Conservation (phyloP, 129 eudicot genomes). For the Lactuca sativa region DNA sequence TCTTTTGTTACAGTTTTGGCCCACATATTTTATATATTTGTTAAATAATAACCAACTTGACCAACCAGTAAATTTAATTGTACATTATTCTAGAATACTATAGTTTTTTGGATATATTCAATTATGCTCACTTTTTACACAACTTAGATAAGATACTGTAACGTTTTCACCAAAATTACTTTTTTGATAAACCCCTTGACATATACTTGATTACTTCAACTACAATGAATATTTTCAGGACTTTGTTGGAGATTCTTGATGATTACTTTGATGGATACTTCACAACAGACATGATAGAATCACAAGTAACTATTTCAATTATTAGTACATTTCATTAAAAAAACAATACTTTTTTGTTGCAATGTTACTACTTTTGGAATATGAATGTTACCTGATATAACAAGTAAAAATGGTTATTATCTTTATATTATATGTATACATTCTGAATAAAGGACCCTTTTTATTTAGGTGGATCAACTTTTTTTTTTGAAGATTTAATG, state of each 20-base stretch:
- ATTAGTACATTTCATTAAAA: background rate
- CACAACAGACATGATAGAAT: conserved; percentile 91
- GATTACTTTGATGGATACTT: conserved; percentile 84
- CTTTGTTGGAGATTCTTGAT: conserved; percentile 89
- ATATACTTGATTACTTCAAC: conserved; percentile 18
- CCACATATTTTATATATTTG: no score
- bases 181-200: background rate
- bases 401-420: background rate
- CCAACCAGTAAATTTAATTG: no score
- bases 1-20: no score
- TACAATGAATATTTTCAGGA: conserved; percentile 51
- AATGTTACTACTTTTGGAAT: background rate
- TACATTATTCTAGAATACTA: no score
- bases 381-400: background rate
- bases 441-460: conserved; percentile 7
- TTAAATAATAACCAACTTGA: no score
- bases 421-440: conserved; percentile 12
- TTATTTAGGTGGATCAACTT: conserved; percentile 81
- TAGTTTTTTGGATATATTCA: background rate
- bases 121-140: background rate
- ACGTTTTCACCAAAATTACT: background rate
- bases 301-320: conserved; percentile 51
- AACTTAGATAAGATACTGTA: background rate
- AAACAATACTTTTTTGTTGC: background rate
- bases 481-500: conserved; percentile 91